Base-by-base conservation (phyloP, 495 filamentous ascomycete genomes). In the Lineolata rhizophorae region DNA sequence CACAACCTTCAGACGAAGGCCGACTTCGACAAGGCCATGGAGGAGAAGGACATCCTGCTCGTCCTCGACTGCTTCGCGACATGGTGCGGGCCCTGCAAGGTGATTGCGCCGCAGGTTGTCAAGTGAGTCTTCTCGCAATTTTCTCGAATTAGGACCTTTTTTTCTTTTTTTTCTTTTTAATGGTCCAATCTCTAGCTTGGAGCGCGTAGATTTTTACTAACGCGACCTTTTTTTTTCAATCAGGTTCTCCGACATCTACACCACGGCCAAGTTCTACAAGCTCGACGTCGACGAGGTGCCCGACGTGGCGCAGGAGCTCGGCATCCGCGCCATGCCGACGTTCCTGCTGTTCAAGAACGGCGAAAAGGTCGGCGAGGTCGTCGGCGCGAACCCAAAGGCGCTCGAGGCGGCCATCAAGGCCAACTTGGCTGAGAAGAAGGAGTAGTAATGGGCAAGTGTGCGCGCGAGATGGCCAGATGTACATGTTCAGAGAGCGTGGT, bases 21-120 rank as follows among this genome's bases (percentile, higher is more conserved):
- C 53, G 61, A 70, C 20, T 93, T 72, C 59, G 56, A 70, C 31
- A 38, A 50, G 33, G 65, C 64, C 27, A 35, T 81, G 5, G 29
- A 36, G 14, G 38, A 47, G 13, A 50, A 52, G 21, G 43, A 65
- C 53, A 60, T 60, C 10, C 51, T 77, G 40, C 62, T 91, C 41
- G 57, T 94, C 41, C 48, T 93, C 52, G 85, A 95, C 62, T 82
- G 69, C 58, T 79, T 74, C 51, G 85, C 85, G 27, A 65, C 56
- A 21, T 95, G 85, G 85, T 95, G 85, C 63, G 84, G 82, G 24
- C 85, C 85, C 34, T 95, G 85, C 73, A 93, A 82, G 62, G 61
- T 66, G 41, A 81, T 95, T 43, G 66, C 82, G 13, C 85, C 85
- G 22, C 45, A 61, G 17, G 49, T 93, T 33, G 65, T 67, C 37